Conservation (phyloP, 176 grass and related monocot genomes). For the Oryza longistaminata region DNA sequence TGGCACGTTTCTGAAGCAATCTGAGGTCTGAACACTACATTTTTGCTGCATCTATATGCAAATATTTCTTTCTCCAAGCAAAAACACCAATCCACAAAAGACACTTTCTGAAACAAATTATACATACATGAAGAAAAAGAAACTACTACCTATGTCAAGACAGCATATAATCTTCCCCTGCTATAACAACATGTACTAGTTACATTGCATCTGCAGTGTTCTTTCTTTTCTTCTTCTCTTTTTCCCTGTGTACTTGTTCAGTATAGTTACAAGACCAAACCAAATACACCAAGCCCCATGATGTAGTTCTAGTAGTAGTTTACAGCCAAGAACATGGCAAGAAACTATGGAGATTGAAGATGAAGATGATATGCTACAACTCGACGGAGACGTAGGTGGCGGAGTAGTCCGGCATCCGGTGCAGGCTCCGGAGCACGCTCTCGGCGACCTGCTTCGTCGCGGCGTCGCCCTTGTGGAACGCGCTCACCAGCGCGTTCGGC, state of each 20-base stretch:
- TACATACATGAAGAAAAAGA: not conserved
- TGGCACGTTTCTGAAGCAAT: too few species aligned
- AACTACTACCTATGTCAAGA: not conserved
- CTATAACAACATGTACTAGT: conserved; percentile 31
- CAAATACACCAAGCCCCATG: conserved; percentile 22
- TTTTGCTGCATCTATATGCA: not conserved
- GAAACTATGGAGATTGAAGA: not conserved
- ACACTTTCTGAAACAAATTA: not conserved
- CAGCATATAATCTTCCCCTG: not conserved
- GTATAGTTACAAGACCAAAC: conserved; percentile 29
- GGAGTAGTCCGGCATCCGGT: conserved; percentile 67
- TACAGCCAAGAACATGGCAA: not conserved
- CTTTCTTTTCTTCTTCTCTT: not conserved
- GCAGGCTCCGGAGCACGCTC: conserved; percentile 75
- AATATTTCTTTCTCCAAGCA: not conserved
- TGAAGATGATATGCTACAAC: conserved; percentile 6
- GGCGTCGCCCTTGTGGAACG: conserved; percentile 73
- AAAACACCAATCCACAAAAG: not conserved
- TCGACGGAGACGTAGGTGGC: conserved; percentile 52
- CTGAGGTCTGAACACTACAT: not conserved
- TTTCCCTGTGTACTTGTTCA: not conserved
- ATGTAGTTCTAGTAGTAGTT: not conserved
- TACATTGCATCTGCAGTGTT: not conserved
- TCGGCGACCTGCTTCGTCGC: conserved; percentile 69
- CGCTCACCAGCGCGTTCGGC: conserved; percentile 54